phyloP scores from a whole-genome alignment of 306 rosid species.

The Trichosanthes cucumerina region DNA sequence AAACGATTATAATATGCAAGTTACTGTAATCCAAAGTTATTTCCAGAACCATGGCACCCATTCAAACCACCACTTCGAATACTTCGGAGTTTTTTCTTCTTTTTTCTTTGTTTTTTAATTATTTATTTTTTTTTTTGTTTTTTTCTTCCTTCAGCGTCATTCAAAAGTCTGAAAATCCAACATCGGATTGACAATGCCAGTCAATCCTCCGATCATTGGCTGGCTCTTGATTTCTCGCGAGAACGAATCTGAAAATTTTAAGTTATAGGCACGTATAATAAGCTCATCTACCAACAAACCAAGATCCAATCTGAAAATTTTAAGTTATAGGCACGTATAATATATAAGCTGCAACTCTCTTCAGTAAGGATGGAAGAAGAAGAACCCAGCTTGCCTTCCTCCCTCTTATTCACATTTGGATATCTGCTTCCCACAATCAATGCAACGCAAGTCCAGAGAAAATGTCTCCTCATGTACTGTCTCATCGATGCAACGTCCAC shows the following conservation, averaged over 20 bases:
- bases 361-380: constrained; percentile 21
- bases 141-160: not conserved
- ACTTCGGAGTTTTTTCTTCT: not conserved
- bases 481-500: constrained; percentile 46
- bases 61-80: not conserved
- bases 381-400: constrained; percentile 17
- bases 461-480: constrained; percentile 38
- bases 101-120: not conserved
- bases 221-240: not conserved
- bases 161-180: not conserved
- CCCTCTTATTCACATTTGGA: constrained; percentile 20
- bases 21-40: not conserved
- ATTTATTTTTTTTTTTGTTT: not conserved
- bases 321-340: not conserved
- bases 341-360: constrained; percentile 23
- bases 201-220: not conserved
- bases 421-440: constrained; percentile 32
- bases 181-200: not conserved
- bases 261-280: not conserved
- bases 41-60: not conserved
- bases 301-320: not conserved
- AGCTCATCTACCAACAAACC: too few species aligned
- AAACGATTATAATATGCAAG: not conserved
- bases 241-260: not conserved
- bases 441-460: constrained; percentile 35